Percentiles rank a stretch among this genome's conserved stretches.
phyloP scores from a whole-genome alignment of 805 yeast genomes.

The Candida quercuum region DNA sequence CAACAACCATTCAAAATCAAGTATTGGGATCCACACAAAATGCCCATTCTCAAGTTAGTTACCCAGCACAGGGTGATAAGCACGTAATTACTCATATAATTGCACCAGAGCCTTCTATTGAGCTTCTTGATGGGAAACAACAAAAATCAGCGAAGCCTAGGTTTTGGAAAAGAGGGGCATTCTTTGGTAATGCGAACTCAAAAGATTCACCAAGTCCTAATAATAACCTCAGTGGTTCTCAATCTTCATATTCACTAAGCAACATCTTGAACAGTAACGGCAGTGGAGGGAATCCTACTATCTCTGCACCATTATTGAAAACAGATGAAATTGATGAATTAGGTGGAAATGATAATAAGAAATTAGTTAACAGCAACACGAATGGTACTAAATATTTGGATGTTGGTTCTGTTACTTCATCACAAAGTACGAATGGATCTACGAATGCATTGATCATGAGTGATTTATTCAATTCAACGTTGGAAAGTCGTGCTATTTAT shows the following conservation, averaged over 20 bases:
- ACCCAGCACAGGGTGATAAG: too few relatives aligned
- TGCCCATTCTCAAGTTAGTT: too few relatives aligned
- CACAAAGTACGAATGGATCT: background rate
- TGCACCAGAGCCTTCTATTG: too few relatives aligned
- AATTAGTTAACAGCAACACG: conserved; percentile 21
- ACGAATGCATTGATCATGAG: conserved; percentile 11
- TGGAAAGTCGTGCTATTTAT: conserved; percentile 54
- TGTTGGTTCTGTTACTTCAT: conserved; percentile 2
- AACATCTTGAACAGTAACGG: conserved; percentile 9
- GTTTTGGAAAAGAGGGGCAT: conserved; percentile 27
- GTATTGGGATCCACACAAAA: too few relatives aligned
- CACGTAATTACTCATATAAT: too few relatives aligned
- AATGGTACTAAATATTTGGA: conserved; percentile 13
- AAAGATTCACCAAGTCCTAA: background rate
- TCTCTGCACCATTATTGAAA: conserved; percentile 32
- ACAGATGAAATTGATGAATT: conserved; percentile 26
- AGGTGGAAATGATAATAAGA: conserved; percentile 31
- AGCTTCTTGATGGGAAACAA: too few relatives aligned
- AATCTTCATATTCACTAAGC: conserved; percentile 16
- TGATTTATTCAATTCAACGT: conserved; percentile 35
- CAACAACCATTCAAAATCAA: too few relatives aligned
- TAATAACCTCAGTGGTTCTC: conserved; percentile 16
- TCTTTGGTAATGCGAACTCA: too few relatives aligned
- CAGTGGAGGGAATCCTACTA: conserved; percentile 19
- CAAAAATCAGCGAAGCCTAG: conserved; percentile 24